A percentile compares a stretch with the other conserved stretches of the same genome.
Evolutionary conservation across 495 filamentous ascomycete species (phyloP).

Genomic region (Lasiosphaeriaceae sp.): DNA sequence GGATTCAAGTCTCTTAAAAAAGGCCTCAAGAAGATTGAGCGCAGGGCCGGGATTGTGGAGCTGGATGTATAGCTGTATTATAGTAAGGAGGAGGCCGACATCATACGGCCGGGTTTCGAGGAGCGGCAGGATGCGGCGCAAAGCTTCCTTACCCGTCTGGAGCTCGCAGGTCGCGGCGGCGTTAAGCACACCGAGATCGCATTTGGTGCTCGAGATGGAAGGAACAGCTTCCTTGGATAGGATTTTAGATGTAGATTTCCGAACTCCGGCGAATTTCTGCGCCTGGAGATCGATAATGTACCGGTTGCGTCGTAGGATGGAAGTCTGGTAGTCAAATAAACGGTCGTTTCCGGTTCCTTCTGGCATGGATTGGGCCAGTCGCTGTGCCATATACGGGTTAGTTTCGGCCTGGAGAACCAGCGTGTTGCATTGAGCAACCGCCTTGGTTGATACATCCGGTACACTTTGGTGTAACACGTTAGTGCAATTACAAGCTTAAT

Average conservation of each 20-base stretch:
- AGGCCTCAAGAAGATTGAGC: conserved; percentile 67
- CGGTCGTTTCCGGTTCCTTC: conserved; percentile 60
- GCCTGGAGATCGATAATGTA: conserved; percentile 71
- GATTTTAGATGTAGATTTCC: conserved; percentile 57
- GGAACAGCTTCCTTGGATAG: conserved; percentile 48
- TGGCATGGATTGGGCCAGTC: conserved; percentile 57
- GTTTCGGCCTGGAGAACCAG: conserved; percentile 54
- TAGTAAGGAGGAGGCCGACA: conserved; percentile 76
- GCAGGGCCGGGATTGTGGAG: conserved; percentile 73
- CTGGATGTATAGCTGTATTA: conserved; percentile 78
- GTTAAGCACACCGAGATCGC: conserved; percentile 68
- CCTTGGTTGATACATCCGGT: conserved; percentile 69
- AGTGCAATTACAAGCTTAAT: too few relatives aligned
- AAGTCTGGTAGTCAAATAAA: conserved; percentile 73
- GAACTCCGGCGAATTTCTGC: conserved; percentile 72
- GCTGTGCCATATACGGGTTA: conserved; percentile 78
- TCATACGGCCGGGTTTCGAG: conserved; percentile 75
- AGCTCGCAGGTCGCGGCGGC: conserved; percentile 72
- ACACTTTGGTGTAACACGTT: conserved; percentile 50
- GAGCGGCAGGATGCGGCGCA: conserved; percentile 72
- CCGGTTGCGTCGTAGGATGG: conserved; percentile 62
- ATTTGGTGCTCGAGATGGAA: conserved; percentile 53
- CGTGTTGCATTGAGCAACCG: conserved; percentile 76
- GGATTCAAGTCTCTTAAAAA: conserved; percentile 68
- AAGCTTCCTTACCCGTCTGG: conserved; percentile 58